Base-by-base conservation (phyloP, 2,329 filamentous ascomycete genomes). In the Beauveria rudraprayagi region DNA sequence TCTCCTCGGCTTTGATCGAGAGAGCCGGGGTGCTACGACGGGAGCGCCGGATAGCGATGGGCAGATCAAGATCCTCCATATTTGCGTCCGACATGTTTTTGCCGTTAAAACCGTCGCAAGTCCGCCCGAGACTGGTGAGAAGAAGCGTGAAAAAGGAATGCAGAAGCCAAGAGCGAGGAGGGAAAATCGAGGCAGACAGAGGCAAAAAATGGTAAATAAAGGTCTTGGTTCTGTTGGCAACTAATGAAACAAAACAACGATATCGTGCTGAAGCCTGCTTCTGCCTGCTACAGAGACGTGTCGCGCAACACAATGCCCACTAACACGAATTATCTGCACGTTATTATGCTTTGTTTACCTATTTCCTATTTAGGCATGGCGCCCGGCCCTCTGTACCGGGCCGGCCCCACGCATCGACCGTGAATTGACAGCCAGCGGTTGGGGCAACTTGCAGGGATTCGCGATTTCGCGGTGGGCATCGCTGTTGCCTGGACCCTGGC, bases 41-140 rank as follows among this genome's bases (percentile, higher is more conserved):
- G 30, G 77, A 75, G 46, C 82, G 81, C 63, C 83, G 77, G 14
- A 85, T 69, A n/a, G 83, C 81, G 62, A 85, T 78, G 3, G 83
- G 82, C 28, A 80, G 71, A 64, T 83, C 74, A 48, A 72, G 67
- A 60, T 76, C 69, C 6, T 70, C 67, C 73, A 78, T 79, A 37
- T 61, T 51, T 7, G 51, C 58, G 51, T 55, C 47, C 22, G 58
- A 55, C 28, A 50, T 61, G 17, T 30, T 61, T 24, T 61, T 24
- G 40, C 41, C 40, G 40, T 24, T 30, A 24, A 37, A 22, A 3
- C 10, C 14, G n/a, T 52, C 34, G 17, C 40, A n/a, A 44, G 14
- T 26, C n/a, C 40, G 17, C 37, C 37, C 37, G 8, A 24, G 24
- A 17, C 30, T 10, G 28, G 5, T 41, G 26, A 44, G 7, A 43